phyloP scores from a whole-genome alignment of 1,139 yeast species.

The Kodamaea alishanica region DNA sequence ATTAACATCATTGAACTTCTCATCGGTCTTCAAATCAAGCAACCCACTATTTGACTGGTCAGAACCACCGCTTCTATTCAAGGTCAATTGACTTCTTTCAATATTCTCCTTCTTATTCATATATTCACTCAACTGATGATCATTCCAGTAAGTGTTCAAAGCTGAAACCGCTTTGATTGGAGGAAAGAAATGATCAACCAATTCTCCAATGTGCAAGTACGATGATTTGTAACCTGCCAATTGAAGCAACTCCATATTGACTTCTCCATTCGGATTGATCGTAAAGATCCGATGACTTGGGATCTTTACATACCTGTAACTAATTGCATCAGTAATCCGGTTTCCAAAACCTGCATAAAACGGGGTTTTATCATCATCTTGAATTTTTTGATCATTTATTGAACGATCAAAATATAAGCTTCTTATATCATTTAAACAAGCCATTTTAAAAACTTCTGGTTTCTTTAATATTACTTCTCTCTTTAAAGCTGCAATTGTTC shows the following conservation, averaged over 20 bases:
- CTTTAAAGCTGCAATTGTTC: conserved; percentile 91
- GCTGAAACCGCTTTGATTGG: conserved; percentile 54
- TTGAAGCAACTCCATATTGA: conserved; percentile 93
- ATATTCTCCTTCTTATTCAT: conserved; percentile 20
- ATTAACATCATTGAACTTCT: conserved; percentile 78
- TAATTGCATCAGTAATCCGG: conserved; percentile 92
- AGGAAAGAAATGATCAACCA: conserved; percentile 97
- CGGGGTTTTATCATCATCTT: conserved; percentile 54
- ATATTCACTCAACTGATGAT: conserved; percentile 35
- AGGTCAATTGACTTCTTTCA: conserved; percentile 4
- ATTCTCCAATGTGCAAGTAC: conserved; percentile 84
- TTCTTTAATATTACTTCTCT: conserved; percentile 91
- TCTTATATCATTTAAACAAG: conserved; percentile 85
- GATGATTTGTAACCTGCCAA: conserved; percentile 89
- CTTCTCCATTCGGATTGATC: conserved; percentile 95
- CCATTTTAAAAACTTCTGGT: conserved; percentile 98
- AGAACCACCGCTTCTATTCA: conserved; percentile 7
- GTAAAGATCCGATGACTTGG: conserved; percentile 95
- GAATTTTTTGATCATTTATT: conserved; percentile 10
- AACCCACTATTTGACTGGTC: conserved; percentile 1
- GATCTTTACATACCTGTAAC: conserved; percentile 89
- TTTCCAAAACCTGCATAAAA: conserved; percentile 98
- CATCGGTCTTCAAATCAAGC: conserved; percentile 37
- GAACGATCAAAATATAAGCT: conserved; percentile 48
- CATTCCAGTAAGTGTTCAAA: conserved; percentile 37